Evolutionary conservation across 306 rosid genomes (phyloP).

Genomic region (Abrus pulchellus): DNA sequence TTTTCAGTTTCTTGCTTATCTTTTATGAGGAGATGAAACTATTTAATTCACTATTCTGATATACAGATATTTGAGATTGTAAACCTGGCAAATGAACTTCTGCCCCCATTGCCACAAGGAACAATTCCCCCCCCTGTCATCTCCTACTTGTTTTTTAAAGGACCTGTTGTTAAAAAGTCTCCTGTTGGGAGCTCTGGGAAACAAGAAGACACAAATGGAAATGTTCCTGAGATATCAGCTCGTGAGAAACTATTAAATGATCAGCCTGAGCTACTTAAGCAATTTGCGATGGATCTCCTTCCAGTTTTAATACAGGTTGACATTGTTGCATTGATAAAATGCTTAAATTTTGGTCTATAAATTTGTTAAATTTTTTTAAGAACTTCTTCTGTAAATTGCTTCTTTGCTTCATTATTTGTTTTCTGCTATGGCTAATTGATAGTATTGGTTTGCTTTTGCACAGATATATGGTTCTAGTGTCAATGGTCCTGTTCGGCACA

Average conservation of each 20-base stretch:
- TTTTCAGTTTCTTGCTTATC: not conserved
- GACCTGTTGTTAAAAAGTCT: conserved; percentile 72
- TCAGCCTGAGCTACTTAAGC: conserved; percentile 91
- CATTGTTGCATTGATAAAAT: conserved; percentile 31
- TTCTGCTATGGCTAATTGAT: conserved; percentile 37
- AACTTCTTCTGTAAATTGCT: conserved; percentile 27
- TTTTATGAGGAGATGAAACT: not conserved
- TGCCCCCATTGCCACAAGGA: conserved; percentile 97
- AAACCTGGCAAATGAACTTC: conserved; percentile 94
- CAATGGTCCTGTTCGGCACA: conserved; percentile 95
- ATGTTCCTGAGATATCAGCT: conserved; percentile 75
- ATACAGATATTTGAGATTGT: conserved; percentile 94
- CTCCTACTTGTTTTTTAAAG: conserved; percentile 78
- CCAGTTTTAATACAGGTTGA: conserved; percentile 90
- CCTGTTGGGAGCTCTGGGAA: conserved; percentile 78
- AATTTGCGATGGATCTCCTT: conserved; percentile 94
- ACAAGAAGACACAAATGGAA: conserved; percentile 81
- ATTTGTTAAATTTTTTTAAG: not conserved
- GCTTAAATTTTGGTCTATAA: conserved; percentile 25
- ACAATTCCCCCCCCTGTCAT: conserved; percentile 81
- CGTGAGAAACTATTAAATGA: conserved; percentile 93
- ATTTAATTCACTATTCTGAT: conserved; percentile 24
- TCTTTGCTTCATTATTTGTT: not conserved
- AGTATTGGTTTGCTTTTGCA: conserved; percentile 36
- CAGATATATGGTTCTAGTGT: conserved; percentile 99